Evolutionary conservation across 345 rosid species (phyloP), one percentile per base, ranked within the genome.

Genomic region (Aquilaria sinensis): DNA sequence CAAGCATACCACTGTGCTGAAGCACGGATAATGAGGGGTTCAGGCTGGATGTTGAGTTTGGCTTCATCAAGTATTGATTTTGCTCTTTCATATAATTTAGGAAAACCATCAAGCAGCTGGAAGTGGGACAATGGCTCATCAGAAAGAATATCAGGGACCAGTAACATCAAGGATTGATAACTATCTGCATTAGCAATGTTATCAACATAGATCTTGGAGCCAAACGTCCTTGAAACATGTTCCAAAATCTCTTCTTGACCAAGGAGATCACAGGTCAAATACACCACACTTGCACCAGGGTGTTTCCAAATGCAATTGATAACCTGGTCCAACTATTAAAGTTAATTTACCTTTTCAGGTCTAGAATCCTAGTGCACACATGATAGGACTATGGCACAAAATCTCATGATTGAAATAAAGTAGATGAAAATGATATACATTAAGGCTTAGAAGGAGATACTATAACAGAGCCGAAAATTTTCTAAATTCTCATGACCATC

Each of bases 1-100:
- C 87, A 83, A 41, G 77, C 93, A 72, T 87, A 92, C 91, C 96
- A 87, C 80, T 87, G 95, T 13, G 98, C 79, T 31, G 96, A 92
- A 77, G 96, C 84, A 34, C 83, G 84, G 53, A 89, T 83, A 56
- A 92, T 82, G 53, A 89, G 84, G 60, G 98, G 98, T 47, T 87
- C 88, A 1, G 77, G 80, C 72, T 72, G 77, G 51, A 32, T 74
- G 72, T 75, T 87, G 10, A 75, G 70, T 71, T 65, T 78, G 8
- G 98, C 96, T 78, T 89, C 93, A 2, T 81, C 78, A 58, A 92
- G 63, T 70, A 74, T 84, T 2, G 72, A 78, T 57, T 80, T 70
- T 65, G 91, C 89, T 71, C 96, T 77, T 75, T 87, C 93, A 15
- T 65, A 71, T 50, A 92, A 70, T 61, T 75, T 87, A 61, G 97